Base-by-base conservation (phyloP, 2,329 filamentous ascomycete species). In the Monilinia vaccinii-corymbosi region DNA sequence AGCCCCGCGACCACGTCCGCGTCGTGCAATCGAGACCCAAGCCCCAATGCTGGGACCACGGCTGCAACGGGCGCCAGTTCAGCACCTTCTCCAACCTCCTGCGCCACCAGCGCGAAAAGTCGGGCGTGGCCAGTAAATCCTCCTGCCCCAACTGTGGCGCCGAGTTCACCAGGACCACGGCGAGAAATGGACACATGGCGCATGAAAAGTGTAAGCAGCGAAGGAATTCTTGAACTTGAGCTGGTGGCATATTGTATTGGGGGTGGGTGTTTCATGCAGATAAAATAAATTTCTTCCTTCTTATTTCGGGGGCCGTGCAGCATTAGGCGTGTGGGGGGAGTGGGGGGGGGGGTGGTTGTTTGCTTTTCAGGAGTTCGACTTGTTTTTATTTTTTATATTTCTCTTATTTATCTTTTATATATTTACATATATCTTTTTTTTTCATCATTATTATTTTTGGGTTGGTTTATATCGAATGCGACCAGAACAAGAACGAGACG, bases 11-110 rank as follows among this genome's bases (percentile, higher is more conserved):
- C 51, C 73, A 84, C 65, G 84, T 89, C 44, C 81, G 88, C 61
- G 83, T 91, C 18, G 80, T 91, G 21, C 87, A 88, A 72, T 86
- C 84, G 67, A 82, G 89, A 65, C 91, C 91, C n/a, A 96, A 96
- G 75, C 91, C 92, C 49, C 91, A 96, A 72, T 97, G 93, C 74
- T 97, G 90, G 89, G 93, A 97, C 63, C 93, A 97, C 71, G 93
- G 92, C 13, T 97, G 93, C 78, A 96, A 97, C 69, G 93, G 93
- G 23, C 86, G 92, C 34, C 89, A 96, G 70, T 97, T 97, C 71
- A 96, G 91, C 21, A 97, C 93, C 4, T 97, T 97, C 72, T 96
- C 91, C 81, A 97, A 97, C 72, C 81, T 97, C 4, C 78, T 97
- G 42, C 82, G 93, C 64, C 93, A 97, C 73, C 92, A 97, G 74